These are phyloP conservation scores for Plasmodium reichenowi DNA, from an alignment of 169 alveolate species.

Conservation along the genomic window DNA sequence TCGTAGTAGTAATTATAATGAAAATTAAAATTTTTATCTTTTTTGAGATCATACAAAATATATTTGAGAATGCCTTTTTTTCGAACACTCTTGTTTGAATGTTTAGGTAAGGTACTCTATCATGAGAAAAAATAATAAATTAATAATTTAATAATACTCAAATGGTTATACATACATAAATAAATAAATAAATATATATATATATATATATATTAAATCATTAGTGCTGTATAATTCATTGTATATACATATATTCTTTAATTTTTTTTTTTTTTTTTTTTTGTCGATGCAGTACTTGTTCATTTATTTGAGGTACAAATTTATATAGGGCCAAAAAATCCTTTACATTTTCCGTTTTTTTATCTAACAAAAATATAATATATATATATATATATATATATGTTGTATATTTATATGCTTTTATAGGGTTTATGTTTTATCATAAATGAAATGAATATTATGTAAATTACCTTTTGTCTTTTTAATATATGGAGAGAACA, in stretches of 20 bases:
- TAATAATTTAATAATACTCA: background rate
- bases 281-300: constrained; percentile 18
- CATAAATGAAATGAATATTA: background rate
- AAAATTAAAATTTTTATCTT: constrained; percentile 25
- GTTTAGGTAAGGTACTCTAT: constrained; percentile 22
- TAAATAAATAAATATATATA: background rate
- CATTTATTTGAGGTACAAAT: constrained; percentile 47
- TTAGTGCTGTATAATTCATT: background rate
- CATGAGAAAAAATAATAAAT: background rate
- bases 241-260: background rate
- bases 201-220: background rate
- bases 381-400: no score
- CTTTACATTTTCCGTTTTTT: constrained; percentile 53
- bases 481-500: constrained; percentile 54
- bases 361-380: constrained; percentile 19
- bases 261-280: background rate
- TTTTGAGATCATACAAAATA: constrained; percentile 21
- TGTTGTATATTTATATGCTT: background rate
- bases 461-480: constrained; percentile 39
- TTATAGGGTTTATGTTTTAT: background rate
- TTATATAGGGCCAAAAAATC: constrained; percentile 68
- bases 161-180: background rate
- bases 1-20: constrained; percentile 50
- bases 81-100: constrained; percentile 37
- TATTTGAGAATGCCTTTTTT: constrained; percentile 58